A percentile compares a stretch with the other conserved stretches of the same genome.
These are phyloP conservation scores for Prunus fruticosa DNA, from an alignment of 306 rosid genomes.

Conservation along the genomic window DNA sequence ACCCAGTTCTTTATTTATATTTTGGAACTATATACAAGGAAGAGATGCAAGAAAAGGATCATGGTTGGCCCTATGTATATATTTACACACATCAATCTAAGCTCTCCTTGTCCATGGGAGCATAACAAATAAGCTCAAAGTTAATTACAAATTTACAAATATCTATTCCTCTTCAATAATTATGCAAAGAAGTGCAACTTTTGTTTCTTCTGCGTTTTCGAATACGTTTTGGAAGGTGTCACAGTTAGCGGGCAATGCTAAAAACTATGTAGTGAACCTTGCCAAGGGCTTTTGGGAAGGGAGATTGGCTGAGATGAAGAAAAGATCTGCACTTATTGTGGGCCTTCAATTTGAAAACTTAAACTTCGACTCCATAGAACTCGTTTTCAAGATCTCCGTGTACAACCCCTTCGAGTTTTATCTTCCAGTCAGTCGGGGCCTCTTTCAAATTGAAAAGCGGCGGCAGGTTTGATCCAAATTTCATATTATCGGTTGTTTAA, in stretches of 20 bases:
- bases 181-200: neutral
- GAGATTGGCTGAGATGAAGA: constrained; percentile 9
- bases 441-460: constrained; percentile 1
- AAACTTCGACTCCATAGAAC: constrained; percentile 1
- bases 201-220: neutral
- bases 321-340: constrained; percentile 1
- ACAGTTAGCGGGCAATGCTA: neutral
- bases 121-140: neutral
- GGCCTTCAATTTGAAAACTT: constrained; percentile 5
- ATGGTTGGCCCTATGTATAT: neutral
- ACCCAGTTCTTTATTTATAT: neutral
- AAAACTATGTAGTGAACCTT: neutral
- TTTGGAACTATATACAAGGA: neutral
- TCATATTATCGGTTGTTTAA: too few species aligned
- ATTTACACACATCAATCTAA: too few species aligned
- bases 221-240: neutral
- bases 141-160: neutral
- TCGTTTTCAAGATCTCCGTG: constrained; percentile 8
- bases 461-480: constrained; percentile 5
- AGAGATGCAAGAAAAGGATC: constrained; percentile 2
- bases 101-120: neutral
- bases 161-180: neutral
- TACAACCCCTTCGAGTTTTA: constrained; percentile 3
- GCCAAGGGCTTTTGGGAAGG: neutral
- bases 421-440: constrained; percentile 7